These are phyloP conservation scores for Solanum sejunctum DNA, from an alignment of 257 asterid species.

Conservation along the genomic window DNA sequence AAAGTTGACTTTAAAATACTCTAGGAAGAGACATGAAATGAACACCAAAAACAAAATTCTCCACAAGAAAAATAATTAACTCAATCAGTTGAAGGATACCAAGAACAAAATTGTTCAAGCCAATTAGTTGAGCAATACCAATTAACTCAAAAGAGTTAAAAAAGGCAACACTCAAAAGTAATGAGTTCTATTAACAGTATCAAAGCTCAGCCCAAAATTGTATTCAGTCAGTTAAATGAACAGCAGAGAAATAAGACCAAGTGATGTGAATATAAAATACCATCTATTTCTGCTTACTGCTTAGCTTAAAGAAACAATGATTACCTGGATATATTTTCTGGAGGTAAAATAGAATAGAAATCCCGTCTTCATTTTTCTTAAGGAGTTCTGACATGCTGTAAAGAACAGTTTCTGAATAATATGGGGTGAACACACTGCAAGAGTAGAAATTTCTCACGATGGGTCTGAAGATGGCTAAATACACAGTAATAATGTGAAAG, in stretches of 20 bases:
- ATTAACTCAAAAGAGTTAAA: background rate
- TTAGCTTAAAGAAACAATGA: background rate
- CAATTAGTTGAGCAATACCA: background rate
- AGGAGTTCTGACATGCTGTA: constrained; percentile 95
- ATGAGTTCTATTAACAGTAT: background rate
- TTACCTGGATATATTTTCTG: constrained; percentile 97
- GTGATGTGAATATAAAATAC: background rate
- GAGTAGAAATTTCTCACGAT: background rate
- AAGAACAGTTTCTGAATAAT: constrained; percentile 90
- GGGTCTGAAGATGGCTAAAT: background rate
- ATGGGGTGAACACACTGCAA: constrained; percentile 95
- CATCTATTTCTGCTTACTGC: background rate
- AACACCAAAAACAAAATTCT: background rate
- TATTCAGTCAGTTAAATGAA: background rate
- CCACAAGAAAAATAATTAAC: background rate
- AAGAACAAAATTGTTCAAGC: background rate
- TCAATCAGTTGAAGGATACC: background rate
- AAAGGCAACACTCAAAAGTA: background rate
- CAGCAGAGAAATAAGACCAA: background rate
- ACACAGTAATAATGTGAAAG: background rate
- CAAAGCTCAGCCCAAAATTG: background rate
- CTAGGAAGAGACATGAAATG: background rate
- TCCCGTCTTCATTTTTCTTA: constrained; percentile 94
- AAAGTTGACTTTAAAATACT: background rate
- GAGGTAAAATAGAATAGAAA: constrained; percentile 90